Conservation (phyloP, 176 grass and related monocot genomes). For the Ensete glaucum region DNA sequence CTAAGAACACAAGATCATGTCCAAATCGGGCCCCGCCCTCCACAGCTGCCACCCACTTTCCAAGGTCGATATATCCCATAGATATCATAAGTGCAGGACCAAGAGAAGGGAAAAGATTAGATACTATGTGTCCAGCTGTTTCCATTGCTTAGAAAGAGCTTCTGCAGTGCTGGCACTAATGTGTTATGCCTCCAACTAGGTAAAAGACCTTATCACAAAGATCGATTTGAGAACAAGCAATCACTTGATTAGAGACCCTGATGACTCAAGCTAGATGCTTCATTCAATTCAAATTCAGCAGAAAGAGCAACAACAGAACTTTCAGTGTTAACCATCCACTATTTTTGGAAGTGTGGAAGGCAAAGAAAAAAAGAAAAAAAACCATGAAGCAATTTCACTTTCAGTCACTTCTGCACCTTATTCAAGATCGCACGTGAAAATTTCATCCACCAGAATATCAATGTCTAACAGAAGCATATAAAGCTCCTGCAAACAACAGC, state of each 20-base stretch:
- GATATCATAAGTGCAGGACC: slow-evolving; percentile 7
- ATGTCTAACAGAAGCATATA: neutral
- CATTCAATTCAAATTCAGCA: neutral
- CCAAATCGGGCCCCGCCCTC: slow-evolving; percentile 5
- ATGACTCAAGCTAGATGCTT: neutral
- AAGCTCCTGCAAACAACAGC: slow-evolving; percentile 2
- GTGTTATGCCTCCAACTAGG: neutral
- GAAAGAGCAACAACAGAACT: neutral
- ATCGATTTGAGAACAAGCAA: neutral
- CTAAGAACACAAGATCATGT: slow-evolving; percentile 6
- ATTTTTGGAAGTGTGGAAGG: neutral
- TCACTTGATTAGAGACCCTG: neutral
- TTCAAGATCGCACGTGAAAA: neutral
- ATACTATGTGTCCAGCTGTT: neutral
- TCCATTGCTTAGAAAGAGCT: neutral
- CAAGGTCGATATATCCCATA: slow-evolving; percentile 21
- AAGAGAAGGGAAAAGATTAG: neutral
- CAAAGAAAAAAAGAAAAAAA: slow-evolving; percentile 3
- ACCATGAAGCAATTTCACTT: neutral
- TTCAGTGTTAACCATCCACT: neutral
- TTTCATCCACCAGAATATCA: too few species aligned
- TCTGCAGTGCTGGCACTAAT: neutral
- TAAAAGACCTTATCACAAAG: neutral
- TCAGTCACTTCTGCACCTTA: neutral
- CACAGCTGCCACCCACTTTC: slow-evolving; percentile 20